A percentile compares a stretch with the other conserved stretches of the same genome.
phyloP scores from a whole-genome alignment of 768 basidiomycete genomes.

The Boletus rex-veris region DNA sequence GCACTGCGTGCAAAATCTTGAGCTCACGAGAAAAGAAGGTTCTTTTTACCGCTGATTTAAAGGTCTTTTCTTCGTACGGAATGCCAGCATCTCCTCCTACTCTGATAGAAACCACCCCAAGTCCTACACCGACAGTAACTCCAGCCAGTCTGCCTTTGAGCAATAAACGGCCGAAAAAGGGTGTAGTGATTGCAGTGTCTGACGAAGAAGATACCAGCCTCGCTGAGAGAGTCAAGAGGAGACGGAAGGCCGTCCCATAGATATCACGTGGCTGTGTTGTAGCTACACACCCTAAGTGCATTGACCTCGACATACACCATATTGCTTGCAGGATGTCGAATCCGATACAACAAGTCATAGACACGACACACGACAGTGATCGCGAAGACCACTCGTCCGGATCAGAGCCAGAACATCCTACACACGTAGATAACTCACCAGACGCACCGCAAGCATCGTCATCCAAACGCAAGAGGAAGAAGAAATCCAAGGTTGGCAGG shows the following conservation, averaged over 20 bases:
- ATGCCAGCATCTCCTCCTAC: constrained; percentile 27
- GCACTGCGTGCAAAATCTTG: not conserved
- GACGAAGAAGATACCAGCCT: constrained; percentile 22
- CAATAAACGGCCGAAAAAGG: constrained; percentile 31
- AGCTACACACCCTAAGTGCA: not conserved
- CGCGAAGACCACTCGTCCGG: constrained; percentile 31
- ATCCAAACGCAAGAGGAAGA: constrained; percentile 78
- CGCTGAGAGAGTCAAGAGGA: constrained; percentile 42
- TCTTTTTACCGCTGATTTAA: constrained; percentile 72
- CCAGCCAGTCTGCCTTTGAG: constrained; percentile 33
- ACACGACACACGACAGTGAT: constrained; percentile 35
- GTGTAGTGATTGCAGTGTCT: not conserved
- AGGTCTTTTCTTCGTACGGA: constrained; percentile 62
- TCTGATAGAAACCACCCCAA: constrained; percentile 7
- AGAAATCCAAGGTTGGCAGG: constrained; percentile 71
- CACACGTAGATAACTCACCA: constrained; percentile 8
- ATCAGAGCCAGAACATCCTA: constrained; percentile 30
- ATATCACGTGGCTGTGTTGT: constrained; percentile 18
- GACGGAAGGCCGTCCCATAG: constrained; percentile 25
- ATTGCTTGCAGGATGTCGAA: constrained; percentile 25
- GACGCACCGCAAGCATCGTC: constrained; percentile 34
- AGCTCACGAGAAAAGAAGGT: constrained; percentile 41
- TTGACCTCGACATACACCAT: not conserved
- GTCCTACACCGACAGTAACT: constrained; percentile 28
- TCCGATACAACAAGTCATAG: constrained; percentile 40